These are phyloP conservation scores for Penicillium sp. DNA, from an alignment of 2,329 filamentous ascomycete species.

Conservation along the genomic window DNA sequence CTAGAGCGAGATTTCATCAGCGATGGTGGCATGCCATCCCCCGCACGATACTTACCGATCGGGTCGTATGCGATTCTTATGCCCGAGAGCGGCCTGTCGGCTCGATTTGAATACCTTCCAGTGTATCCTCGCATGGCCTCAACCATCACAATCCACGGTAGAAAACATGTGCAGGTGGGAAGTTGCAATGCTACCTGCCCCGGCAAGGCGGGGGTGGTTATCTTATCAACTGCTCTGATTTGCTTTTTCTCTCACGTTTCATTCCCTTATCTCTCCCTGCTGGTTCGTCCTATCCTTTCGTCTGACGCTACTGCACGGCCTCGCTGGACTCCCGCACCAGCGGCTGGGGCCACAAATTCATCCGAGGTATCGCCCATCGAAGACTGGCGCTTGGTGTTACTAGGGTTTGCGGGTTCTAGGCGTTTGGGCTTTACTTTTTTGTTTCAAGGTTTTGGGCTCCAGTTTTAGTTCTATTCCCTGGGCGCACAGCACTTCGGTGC, in stretches of 20 bases:
- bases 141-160: neutral
- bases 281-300: slow-evolving; percentile 5
- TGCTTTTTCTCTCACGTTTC: slow-evolving; percentile 13
- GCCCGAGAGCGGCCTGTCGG: neutral
- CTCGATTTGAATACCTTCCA: neutral
- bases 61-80: neutral
- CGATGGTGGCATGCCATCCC: neutral
- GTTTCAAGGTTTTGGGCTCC: neutral
- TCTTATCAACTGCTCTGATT: slow-evolving; percentile 16
- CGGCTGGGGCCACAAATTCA: slow-evolving; percentile 1
- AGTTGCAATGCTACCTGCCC: neutral
- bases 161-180: neutral
- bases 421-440: neutral
- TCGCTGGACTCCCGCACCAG: neutral
- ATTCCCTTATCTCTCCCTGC: slow-evolving; percentile 11
- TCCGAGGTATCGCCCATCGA: neutral
- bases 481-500: slow-evolving; percentile 6
- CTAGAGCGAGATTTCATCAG: neutral
- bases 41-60: neutral
- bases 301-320: slow-evolving; percentile 2
- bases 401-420: neutral
- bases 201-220: slow-evolving; percentile 1
- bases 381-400: slow-evolving; percentile 17
- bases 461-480: neutral
- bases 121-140: neutral